Percentiles rank a stretch among this genome's conserved stretches.
Conservation (phyloP, 768 basidiomycete genomes). For the Lactarius hatsudake region DNA sequence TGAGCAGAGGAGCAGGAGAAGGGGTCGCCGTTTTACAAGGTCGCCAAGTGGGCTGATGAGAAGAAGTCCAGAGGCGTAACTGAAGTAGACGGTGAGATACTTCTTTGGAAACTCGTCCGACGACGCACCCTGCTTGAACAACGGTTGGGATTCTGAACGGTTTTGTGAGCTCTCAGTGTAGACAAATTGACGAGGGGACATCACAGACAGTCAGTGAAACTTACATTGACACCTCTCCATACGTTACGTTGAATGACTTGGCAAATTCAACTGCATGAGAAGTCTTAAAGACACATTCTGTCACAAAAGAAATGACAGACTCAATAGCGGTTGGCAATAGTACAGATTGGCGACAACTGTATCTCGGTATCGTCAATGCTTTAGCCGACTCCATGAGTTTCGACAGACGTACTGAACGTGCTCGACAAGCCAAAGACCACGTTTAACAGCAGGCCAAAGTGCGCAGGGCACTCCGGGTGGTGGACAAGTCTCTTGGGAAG, state of each 20-base stretch:
- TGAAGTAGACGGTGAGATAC: constrained; percentile 9
- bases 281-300: background rate
- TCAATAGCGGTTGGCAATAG: constrained; percentile 78
- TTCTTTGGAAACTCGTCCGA: background rate
- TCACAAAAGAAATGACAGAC: constrained; percentile 41
- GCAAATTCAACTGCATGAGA: constrained; percentile 37
- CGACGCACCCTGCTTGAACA: constrained; percentile 54
- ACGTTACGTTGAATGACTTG: constrained; percentile 38
- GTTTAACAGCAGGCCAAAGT: constrained; percentile 41
- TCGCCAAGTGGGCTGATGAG: constrained; percentile 83
- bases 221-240: constrained; percentile 18
- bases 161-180: background rate
- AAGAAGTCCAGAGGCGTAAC: constrained; percentile 44
- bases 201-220: background rate
- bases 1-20: constrained; percentile 58
- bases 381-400: constrained; percentile 31
- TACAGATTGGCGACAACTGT: constrained; percentile 73
- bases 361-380: background rate
- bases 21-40: constrained; percentile 68
- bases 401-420: constrained; percentile 43
- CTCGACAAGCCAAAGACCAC: constrained; percentile 47
- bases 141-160: constrained; percentile 56
- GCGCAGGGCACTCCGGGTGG: constrained; percentile 38
- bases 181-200: constrained; percentile 30
- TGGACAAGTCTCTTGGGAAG: constrained; percentile 45